Evolutionary conservation across 345 rosid species (phyloP), one percentile per base, ranked within the genome.

Genomic region (Eucalyptus erythrocorys): DNA sequence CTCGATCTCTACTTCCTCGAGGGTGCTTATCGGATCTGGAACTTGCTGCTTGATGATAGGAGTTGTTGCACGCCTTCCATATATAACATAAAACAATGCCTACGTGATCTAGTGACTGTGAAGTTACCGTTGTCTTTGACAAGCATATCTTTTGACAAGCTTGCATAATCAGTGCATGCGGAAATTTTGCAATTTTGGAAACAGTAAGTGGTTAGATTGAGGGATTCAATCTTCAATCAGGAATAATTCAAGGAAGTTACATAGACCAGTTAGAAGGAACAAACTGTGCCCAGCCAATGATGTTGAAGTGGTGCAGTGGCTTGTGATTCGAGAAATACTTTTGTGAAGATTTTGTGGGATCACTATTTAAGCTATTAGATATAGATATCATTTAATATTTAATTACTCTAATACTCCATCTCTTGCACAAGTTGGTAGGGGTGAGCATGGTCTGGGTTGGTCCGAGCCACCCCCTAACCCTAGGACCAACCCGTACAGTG

Each of bases 151-250:
- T 34, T 34, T 68, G 57, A 82, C 92, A 98, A 99, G 99, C 97
- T 55, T 98, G 99, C 87, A 87, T 96, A 85, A 97, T 97, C 68
- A 98, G 98, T 93, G 97, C 99, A 10, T 98, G 98, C 90, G 98
- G 99, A 90, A 96, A 98, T 93, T 96, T 97, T 93, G 97, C 99
- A 64, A 92, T 98, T 88, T 92, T 98, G 3, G 99, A 99, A 89
- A 96, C 96, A 32, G 94, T 95, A 1, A 92, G 98, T 91, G 99
- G 99, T 89, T 98, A 97, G 97, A 94, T 97, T 81, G 99, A 98
- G 92, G 91, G 95, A 86, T 98, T 98, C 92, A 98, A 98, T 81
- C 97, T 97, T 89, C 99, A 98, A 88, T 97, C 98, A 88, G 99
- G 99, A 91, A 91, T 93, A 86, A 95, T 97, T 93, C 95, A 98